phyloP scores from a whole-genome alignment of 106 monocot species.

The Dioscorea alata region DNA sequence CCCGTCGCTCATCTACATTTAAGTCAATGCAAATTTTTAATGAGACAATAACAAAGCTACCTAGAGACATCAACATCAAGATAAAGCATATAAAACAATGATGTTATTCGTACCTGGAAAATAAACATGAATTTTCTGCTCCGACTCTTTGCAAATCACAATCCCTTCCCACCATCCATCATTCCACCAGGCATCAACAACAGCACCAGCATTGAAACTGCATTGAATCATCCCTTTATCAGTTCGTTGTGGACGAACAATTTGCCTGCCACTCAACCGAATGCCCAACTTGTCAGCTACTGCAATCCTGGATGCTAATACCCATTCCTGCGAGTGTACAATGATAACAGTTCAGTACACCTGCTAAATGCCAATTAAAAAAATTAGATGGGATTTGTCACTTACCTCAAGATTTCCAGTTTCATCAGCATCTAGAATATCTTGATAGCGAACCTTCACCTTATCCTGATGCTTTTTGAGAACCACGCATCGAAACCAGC shows the following conservation, averaged over 20 bases:
- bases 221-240: background rate
- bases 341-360: background rate
- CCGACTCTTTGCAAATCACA: conserved; percentile 30
- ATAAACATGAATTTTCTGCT: conserved; percentile 52
- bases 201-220: conserved; percentile 36
- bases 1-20: conserved; percentile 40
- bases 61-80: background rate
- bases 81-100: background rate
- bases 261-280: conserved; percentile 36
- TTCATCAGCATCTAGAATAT: conserved; percentile 78
- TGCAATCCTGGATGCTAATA: conserved; percentile 38
- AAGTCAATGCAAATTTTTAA: background rate
- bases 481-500: conserved; percentile 77
- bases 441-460: conserved; percentile 68
- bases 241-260: conserved; percentile 54
- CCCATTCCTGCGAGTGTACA: conserved; percentile 64
- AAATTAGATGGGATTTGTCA: background rate
- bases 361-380: background rate
- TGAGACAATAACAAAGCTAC: background rate
- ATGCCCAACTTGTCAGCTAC: conserved; percentile 51
- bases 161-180: conserved; percentile 99
- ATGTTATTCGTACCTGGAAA: conserved; percentile 57
- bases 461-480: conserved; percentile 50
- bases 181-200: conserved; percentile 92
- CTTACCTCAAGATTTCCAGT: conserved; percentile 62